Percentiles rank a stretch among this genome's conserved stretches.
Conservation (phyloP, 768 basidiomycete genomes). For the Mycena indigotica region DNA sequence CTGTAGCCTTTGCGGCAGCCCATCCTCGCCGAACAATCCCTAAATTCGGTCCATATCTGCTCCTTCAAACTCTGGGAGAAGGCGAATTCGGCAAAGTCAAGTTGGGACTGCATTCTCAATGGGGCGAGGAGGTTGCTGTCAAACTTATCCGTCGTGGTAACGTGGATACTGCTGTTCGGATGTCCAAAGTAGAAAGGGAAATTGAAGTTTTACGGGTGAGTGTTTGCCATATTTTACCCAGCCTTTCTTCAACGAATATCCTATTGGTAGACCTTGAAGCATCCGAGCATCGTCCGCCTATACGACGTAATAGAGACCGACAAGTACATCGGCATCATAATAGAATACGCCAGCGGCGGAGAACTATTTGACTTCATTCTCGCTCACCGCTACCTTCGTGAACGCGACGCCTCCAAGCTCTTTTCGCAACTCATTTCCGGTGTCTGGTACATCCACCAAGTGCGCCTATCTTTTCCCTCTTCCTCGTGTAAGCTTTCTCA, state of each 20-base stretch:
- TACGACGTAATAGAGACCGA: slow-evolving; percentile 99
- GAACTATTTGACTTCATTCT: slow-evolving; percentile 99
- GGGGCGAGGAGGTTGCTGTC: slow-evolving; percentile 98
- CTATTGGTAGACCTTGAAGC: slow-evolving; percentile 79
- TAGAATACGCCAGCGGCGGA: slow-evolving; percentile 97
- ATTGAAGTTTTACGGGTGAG: slow-evolving; percentile 94
- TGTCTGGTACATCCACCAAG: slow-evolving; percentile 80
- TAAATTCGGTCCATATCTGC: slow-evolving; percentile 92
- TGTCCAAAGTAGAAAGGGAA: slow-evolving; percentile 96
- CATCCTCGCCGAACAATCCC: slow-evolving; percentile 87
- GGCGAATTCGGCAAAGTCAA: slow-evolving; percentile 99
- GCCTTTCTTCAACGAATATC: slow-evolving; percentile 4
- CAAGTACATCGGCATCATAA: slow-evolving; percentile 99
- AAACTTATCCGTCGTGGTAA: slow-evolving; percentile 94
- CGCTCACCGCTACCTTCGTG: slow-evolving; percentile 93
- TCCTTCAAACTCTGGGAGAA: slow-evolving; percentile 95
- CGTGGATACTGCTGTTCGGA: slow-evolving; percentile 80
- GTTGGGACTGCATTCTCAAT: slow-evolving; percentile 89
- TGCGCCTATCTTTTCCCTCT: neutral
- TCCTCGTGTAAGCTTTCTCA: neutral
- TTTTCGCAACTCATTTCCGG: slow-evolving; percentile 98
- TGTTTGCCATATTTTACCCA: slow-evolving; percentile 3
- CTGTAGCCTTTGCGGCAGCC: slow-evolving; percentile 77
- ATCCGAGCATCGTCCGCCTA: slow-evolving; percentile 96
- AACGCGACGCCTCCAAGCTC: slow-evolving; percentile 91